A percentile compares a stretch with the other conserved stretches of the same genome.
Conservation (phyloP, 2,329 filamentous ascomycete species). For the Colletotrichum sp. region DNA sequence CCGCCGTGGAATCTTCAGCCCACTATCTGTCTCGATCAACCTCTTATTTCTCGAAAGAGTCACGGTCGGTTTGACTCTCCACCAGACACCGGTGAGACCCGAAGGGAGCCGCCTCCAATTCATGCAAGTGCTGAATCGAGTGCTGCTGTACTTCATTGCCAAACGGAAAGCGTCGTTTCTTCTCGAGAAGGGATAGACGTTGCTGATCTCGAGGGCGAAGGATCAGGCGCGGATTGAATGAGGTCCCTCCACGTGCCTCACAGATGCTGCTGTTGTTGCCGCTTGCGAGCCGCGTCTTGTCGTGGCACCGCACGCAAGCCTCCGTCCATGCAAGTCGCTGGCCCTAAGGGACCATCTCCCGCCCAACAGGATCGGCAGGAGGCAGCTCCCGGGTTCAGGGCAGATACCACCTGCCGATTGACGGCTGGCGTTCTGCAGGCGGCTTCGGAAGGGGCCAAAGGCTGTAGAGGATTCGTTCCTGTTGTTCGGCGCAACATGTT, state of each 20-base stretch:
- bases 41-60: background rate
- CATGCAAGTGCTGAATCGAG: background rate
- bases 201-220: background rate
- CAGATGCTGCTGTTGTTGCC: background rate
- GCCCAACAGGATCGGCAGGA: constrained; percentile 18
- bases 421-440: background rate
- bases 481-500: background rate
- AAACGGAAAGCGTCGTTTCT: background rate
- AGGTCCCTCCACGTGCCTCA: constrained; percentile 8
- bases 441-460: background rate
- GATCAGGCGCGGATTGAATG: background rate
- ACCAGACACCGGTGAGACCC: constrained; percentile 12
- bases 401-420: background rate
- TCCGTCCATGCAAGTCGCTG: constrained; percentile 1
- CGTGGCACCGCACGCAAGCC: constrained; percentile 20
- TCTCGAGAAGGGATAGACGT: background rate
- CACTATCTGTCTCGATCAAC: background rate
- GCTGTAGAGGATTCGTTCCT: background rate
- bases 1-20: constrained; percentile 15
- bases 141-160: background rate
- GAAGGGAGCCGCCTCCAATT: background rate
- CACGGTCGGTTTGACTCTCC: background rate
- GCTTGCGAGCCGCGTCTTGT: constrained; percentile 8
- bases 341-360: constrained; percentile 3
- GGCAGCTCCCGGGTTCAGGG: constrained; percentile 6